Conservation (phyloP, 345 rosid genomes). For the Gossypium mustelinum region DNA sequence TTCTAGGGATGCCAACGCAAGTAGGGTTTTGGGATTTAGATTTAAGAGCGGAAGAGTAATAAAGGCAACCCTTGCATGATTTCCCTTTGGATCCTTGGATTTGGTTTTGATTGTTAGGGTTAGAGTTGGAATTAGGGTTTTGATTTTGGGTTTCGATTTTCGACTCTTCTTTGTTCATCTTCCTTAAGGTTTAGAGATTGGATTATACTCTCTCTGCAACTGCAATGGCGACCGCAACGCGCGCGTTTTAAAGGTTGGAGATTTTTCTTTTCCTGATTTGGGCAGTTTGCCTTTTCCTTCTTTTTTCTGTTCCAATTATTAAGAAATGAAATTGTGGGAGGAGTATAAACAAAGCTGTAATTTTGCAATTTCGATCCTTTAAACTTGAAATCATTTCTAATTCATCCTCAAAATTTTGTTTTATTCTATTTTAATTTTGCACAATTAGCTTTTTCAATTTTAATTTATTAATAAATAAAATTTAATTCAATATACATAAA, state of each 20-base stretch:
- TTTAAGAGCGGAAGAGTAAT: conserved; percentile 34
- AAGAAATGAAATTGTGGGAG: too few species aligned
- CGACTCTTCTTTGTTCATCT: conserved; percentile 15
- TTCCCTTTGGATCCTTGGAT: conserved; percentile 27
- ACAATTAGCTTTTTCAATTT: too few species aligned
- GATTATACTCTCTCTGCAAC: neutral
- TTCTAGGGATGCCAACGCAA: conserved; percentile 42
- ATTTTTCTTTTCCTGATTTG: neutral
- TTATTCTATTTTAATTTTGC: neutral
- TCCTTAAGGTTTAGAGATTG: conserved; percentile 1
- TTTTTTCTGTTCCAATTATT: too few species aligned
- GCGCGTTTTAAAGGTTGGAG: neutral
- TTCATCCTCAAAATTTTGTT: neutral
- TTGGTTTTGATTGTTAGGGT: conserved; percentile 1
- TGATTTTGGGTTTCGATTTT: neutral
- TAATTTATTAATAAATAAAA: too few species aligned
- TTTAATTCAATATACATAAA: too few species aligned
- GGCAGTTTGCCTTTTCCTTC: too few species aligned
- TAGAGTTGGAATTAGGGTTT: conserved; percentile 11
- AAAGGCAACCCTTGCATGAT: conserved; percentile 48
- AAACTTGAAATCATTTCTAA: too few species aligned
- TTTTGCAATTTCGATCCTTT: neutral
- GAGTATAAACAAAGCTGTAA: too few species aligned
- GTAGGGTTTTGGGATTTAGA: conserved; percentile 35
- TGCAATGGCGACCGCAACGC: neutral